Conservation (phyloP, 2,329 filamentous ascomycete genomes). For the Madurella mycetomatis region DNA sequence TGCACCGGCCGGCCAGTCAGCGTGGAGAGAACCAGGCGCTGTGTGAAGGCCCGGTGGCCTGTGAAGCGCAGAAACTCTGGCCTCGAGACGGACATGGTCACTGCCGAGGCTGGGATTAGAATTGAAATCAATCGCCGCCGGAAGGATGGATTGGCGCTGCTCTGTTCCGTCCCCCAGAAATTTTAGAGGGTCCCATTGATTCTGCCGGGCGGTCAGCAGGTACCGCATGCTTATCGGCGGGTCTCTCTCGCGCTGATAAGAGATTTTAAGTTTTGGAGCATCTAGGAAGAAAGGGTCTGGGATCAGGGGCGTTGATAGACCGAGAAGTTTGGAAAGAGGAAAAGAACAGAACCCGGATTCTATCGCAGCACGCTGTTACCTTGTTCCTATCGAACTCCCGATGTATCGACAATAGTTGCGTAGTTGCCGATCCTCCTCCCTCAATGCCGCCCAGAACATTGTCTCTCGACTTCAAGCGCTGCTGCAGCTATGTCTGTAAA, state of each 20-base stretch:
- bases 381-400: background rate
- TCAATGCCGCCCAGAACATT: slow-evolving; percentile 26
- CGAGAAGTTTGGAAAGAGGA: background rate
- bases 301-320: background rate
- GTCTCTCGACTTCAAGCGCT: slow-evolving; percentile 23
- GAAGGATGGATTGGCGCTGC: background rate
- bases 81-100: slow-evolving; percentile 41
- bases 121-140: background rate
- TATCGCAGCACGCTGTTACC: background rate
- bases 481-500: slow-evolving; percentile 27
- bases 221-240: slow-evolving; percentile 19
- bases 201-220: slow-evolving; percentile 26
- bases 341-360: background rate
- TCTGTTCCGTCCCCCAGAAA: slow-evolving; percentile 19
- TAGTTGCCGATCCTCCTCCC: background rate
- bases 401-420: background rate
- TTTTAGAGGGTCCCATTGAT: slow-evolving; percentile 27
- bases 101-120: slow-evolving; percentile 16
- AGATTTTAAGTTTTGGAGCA: background rate
- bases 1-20: slow-evolving; percentile 85
- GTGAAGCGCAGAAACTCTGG: slow-evolving; percentile 69
- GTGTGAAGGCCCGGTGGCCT: slow-evolving; percentile 74
- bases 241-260: slow-evolving; percentile 23
- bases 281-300: slow-evolving; percentile 11
- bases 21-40: slow-evolving; percentile 83